These are phyloP conservation scores for Akanthomyces uredinophilus DNA, from an alignment of 2,329 filamentous ascomycete genomes.

Conservation along the genomic window DNA sequence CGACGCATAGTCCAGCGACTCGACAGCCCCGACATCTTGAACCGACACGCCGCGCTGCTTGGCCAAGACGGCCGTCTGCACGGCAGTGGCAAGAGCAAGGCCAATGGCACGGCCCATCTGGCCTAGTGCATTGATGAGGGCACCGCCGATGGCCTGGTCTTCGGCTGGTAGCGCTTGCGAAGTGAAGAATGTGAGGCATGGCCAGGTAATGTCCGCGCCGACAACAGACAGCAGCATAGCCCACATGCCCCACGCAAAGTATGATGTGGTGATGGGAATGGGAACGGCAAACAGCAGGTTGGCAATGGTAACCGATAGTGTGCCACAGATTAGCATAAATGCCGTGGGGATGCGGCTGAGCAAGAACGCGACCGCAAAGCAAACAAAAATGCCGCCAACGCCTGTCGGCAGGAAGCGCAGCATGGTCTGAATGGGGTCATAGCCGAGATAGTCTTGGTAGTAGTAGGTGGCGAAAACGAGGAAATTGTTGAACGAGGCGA, in stretches of 20 bases:
- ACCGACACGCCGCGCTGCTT: slow-evolving; percentile 39
- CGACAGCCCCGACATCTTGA: slow-evolving; percentile 37
- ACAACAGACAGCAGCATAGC: slow-evolving; percentile 62
- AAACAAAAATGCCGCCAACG: slow-evolving; percentile 52
- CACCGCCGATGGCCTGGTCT: slow-evolving; percentile 64
- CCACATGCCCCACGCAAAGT: slow-evolving; percentile 62
- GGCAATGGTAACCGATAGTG: slow-evolving; percentile 48
- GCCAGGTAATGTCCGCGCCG: slow-evolving; percentile 63
- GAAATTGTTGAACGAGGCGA: slow-evolving; percentile 63
- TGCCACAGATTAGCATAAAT: slow-evolving; percentile 54
- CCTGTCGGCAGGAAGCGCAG: slow-evolving; percentile 65
- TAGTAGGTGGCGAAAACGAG: slow-evolving; percentile 65
- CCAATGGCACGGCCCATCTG: slow-evolving; percentile 63
- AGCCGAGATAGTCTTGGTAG: slow-evolving; percentile 62
- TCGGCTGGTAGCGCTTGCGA: slow-evolving; percentile 56
- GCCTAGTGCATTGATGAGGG: slow-evolving; percentile 61
- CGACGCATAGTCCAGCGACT: slow-evolving; percentile 40
- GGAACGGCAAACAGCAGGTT: slow-evolving; percentile 59
- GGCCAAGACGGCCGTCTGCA: slow-evolving; percentile 59
- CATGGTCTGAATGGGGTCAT: slow-evolving; percentile 60
- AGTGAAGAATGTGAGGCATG: slow-evolving; percentile 60
- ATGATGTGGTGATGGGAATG: slow-evolving; percentile 54
- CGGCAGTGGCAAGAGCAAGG: slow-evolving; percentile 58
- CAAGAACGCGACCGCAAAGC: slow-evolving; percentile 50
- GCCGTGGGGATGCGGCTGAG: slow-evolving; percentile 54